These are phyloP conservation scores for Leptographium lundbergii DNA, from an alignment of 2,329 filamentous ascomycete species.

Conservation along the genomic window DNA sequence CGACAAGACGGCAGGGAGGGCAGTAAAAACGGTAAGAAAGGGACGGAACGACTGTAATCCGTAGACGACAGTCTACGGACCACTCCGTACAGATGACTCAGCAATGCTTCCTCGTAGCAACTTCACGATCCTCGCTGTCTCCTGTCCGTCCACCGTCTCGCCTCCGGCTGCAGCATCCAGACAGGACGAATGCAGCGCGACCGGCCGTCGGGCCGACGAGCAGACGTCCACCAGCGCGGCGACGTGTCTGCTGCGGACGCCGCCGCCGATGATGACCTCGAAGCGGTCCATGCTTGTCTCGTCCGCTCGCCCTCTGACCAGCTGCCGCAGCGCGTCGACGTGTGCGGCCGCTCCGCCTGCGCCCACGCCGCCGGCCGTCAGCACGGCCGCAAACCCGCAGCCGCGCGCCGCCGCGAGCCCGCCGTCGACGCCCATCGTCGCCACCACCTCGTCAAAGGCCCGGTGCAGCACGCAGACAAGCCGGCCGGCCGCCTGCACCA, in stretches of 20 bases:
- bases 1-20: no score
- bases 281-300: conserved; percentile 13
- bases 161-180: conserved; percentile 14
- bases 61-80: neutral
- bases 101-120: neutral
- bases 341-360: conserved; percentile 24
- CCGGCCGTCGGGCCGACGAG: neutral
- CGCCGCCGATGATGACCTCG: conserved; percentile 40
- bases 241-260: conserved; percentile 31
- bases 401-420: conserved; percentile 21
- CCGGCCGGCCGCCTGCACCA: conserved; percentile 29
- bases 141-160: conserved; percentile 15
- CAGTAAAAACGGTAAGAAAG: no score
- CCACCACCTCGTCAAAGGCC: conserved; percentile 38
- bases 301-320: conserved; percentile 16
- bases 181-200: conserved; percentile 35
- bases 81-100: neutral
- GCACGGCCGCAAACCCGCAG: conserved; percentile 36
- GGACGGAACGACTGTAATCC: neutral
- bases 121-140: conserved; percentile 12
- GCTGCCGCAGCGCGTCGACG: conserved; percentile 20
- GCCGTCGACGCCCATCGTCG: neutral
- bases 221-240: conserved; percentile 17
- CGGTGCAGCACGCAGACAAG: conserved; percentile 40
- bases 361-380: conserved; percentile 40